Evolutionary conservation across 129 eudicot species (phyloP).

Genomic region (Ambrosia trifida): DNA sequence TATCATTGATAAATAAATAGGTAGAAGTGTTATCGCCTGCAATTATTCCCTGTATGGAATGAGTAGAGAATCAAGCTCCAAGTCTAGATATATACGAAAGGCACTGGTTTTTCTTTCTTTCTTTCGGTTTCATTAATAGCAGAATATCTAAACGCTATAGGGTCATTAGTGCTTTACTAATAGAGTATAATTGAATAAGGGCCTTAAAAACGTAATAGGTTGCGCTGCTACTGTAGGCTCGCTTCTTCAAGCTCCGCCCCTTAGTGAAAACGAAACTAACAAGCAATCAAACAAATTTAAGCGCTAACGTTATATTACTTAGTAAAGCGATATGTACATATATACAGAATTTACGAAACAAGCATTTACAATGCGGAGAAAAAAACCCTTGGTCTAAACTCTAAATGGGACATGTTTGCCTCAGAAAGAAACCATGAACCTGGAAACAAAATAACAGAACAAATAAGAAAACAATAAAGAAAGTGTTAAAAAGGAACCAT

Average conservation of each 20-base stretch:
- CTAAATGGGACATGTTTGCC: conserved; percentile 1
- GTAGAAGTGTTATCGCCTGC: background rate
- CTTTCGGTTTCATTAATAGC: background rate
- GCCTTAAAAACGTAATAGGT: background rate
- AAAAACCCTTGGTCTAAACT: background rate
- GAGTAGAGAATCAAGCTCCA: background rate
- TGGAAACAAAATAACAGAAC: background rate
- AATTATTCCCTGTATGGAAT: background rate
- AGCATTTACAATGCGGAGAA: background rate
- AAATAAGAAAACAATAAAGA: background rate
- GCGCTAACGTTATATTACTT: background rate
- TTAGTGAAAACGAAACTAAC: conserved; percentile 1
- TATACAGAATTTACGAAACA: background rate
- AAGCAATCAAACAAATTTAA: conserved; percentile 12
- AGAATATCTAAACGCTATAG: background rate
- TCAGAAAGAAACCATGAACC: conserved; percentile 25
- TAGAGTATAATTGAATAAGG: background rate
- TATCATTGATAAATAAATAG: conserved; percentile 19
- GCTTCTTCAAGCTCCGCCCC: conserved; percentile 16
- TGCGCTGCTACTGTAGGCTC: conserved; percentile 1
- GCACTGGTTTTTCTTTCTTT: background rate
- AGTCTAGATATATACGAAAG: background rate
- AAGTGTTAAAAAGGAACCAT: background rate
- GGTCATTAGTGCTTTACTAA: background rate
- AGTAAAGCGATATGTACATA: conserved; percentile 9